Evolutionary conservation across 345 rosid genomes (phyloP), one percentile per base, ranked within the genome.

Genomic region (Populus ilicifolia): DNA sequence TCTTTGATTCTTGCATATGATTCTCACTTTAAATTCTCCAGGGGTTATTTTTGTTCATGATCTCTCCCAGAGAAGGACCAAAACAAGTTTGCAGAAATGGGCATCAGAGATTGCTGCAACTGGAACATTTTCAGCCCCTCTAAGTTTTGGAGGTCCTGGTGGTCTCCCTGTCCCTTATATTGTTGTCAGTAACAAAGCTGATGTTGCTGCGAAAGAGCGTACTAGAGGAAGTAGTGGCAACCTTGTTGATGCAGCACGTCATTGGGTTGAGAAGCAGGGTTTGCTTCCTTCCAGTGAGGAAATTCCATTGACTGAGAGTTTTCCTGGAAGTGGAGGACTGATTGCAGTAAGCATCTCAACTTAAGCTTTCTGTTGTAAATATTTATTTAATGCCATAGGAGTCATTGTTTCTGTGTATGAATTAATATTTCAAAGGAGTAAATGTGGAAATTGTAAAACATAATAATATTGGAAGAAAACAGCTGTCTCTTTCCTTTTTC

Each of bases 261-360:
- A 90, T 76, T 96, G 99, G 99, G 98, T 96, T 48, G 99, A 96
- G 91, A 96, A 94, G 84, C 99, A 96, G 87, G 99, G 99, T 64
- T 86, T 96, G 85, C 96, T 96, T 85, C 85, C 98, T 35, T 81
- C 93, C 61, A 94, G 92, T 65, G 98, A 92, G 73, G 98, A 94
- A 71, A 97, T 96, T 86, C 99, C 99, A 21, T 88, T 94, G 76
- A 91, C 93, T 69, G 98, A 92, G 86, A 90, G 92, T 85, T 96
- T 96, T 78, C 99, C 99, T 79, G 94, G 96, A 74, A 86, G 89
- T 77, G 90, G 92, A 70, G 90, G 96, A 72, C 91, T 89, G 66
- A 88, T 88, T 82, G 88, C 97, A 27, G 99, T 96, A 86, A 88
- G 90, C 78, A 78, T 84, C 69, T 70, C 35, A 39, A 54, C 66